Evolutionary conservation across 2,329 filamentous ascomycete genomes (phyloP).

Genomic region (Pseudopyrenochaeta lycopersici): DNA sequence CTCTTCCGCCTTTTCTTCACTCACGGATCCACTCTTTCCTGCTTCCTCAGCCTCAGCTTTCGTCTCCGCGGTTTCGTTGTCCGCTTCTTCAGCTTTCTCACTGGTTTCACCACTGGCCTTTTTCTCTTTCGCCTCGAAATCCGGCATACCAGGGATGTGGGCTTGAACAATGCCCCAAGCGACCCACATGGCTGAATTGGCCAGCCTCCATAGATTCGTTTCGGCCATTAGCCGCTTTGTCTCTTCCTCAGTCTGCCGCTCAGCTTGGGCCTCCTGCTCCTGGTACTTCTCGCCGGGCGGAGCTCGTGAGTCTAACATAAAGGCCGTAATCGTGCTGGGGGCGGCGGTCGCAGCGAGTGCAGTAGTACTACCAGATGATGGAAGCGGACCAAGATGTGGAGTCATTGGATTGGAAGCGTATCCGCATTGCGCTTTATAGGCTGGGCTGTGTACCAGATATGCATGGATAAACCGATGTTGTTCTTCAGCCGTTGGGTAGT

Average conservation of each 20-base stretch:
- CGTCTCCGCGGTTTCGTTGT: constrained; percentile 35
- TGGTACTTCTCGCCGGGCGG: constrained; percentile 45
- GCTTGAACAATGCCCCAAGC: constrained; percentile 98
- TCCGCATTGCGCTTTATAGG: constrained; percentile 66
- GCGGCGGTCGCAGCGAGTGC: constrained; percentile 43
- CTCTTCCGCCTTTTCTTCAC: constrained; percentile 31
- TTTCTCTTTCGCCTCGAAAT: constrained; percentile 47
- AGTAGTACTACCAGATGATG: constrained; percentile 43
- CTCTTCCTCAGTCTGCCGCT: constrained; percentile 69
- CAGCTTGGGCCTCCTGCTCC: constrained; percentile 61
- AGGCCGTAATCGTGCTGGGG: constrained; percentile 61
- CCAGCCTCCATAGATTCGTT: constrained; percentile 83
- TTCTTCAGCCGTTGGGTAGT: constrained; percentile 81
- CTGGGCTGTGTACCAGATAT: constrained; percentile 83
- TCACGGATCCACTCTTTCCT: constrained; percentile 34
- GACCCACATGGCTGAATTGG: constrained; percentile 90
- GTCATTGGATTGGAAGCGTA: constrained; percentile 58
- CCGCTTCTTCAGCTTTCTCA: constrained; percentile 36
- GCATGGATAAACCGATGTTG: constrained; percentile 85
- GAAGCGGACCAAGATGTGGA: constrained; percentile 38
- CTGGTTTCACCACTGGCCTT: constrained; percentile 14
- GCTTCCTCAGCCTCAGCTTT: constrained; percentile 25
- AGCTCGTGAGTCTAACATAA: constrained; percentile 76
- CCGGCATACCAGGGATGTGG: constrained; percentile 77
- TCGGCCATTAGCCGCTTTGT: constrained; percentile 78